Base-by-base conservation (phyloP, 176 grass and related monocot genomes). In the Eleusine indica region DNA sequence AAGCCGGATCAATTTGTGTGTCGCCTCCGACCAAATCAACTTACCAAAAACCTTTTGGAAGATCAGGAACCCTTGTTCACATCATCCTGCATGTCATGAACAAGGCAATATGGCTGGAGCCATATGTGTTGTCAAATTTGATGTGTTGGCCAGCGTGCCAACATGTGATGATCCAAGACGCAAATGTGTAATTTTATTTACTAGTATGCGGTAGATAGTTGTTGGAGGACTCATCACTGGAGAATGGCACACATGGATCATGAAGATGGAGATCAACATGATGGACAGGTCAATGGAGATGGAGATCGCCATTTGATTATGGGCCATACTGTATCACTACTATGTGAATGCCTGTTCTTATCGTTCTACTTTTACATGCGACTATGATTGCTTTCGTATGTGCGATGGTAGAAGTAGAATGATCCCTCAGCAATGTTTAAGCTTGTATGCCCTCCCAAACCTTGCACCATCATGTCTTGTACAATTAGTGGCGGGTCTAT, bases 401-500 rank as follows among this genome's bases (percentile, higher is more conserved):
- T 66, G 11, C 9, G 61, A 9, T 44, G 11, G 47, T 49, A 43
- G 35, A 41, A 68, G 66, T 19, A 68, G 16, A 21, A 68, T 5
- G 16, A 41, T 68, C 66, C 66, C 15, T 68, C 37, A 3, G 0
- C 17, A 68, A 9, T 43, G 0, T 73, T 18, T 32, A 32, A 51
- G 70, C 32, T 73, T n/a, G 7, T 0, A 18, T 51, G 42, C 7
- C 22, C 46, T 32, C 70, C 46, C 70, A 73, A 32, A 15, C 11
- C 70, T 49, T 74, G 71, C 71, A 35, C 6, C 0, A 0, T 53
- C 47, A 18, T 3, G 67, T 53, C 47, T 74, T 52, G 47, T 53
- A 53, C 71, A 35, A 74, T 35, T 10, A 9, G 71, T 52, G 71
- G 71, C 53, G 71, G 25, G 71, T 74, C 71, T 53, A 74, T 74